A percentile compares a stretch with the other conserved stretches of the same genome.
phyloP scores from a whole-genome alignment of 257 asterid species.

The Solanum pinnatisectum region DNA sequence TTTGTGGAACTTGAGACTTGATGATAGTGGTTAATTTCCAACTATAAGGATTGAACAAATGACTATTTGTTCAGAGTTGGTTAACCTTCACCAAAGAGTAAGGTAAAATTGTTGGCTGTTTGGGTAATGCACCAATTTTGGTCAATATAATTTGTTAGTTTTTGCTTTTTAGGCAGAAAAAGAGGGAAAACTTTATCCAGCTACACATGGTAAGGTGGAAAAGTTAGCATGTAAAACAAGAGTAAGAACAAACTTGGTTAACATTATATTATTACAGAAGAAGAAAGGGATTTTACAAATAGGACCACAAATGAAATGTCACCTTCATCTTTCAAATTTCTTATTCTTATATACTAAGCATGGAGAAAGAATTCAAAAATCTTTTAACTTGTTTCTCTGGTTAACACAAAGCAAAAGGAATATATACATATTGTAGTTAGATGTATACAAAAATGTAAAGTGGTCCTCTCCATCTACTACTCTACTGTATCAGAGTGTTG shows the following conservation, averaged over 20 bases:
- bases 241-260: neutral
- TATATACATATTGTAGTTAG: neutral
- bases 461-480: neutral
- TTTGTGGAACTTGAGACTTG: neutral
- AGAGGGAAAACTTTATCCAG: neutral
- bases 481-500: neutral
- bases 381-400: neutral
- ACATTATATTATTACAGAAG: neutral
- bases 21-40: neutral
- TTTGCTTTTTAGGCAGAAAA: neutral
- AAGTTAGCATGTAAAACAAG: neutral
- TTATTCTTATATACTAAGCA: neutral
- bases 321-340: neutral
- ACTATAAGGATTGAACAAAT: neutral
- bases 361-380: neutral
- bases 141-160: neutral
- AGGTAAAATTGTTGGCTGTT: neutral
- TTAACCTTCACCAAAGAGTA: neutral
- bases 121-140: neutral
- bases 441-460: neutral
- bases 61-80: neutral
- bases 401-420: neutral
- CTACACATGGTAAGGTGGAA: neutral
- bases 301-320: constrained; percentile 1
- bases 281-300: neutral